Base-by-base conservation (phyloP, 1,284 basidiomycete genomes). In the Trichosporon sp. region DNA sequence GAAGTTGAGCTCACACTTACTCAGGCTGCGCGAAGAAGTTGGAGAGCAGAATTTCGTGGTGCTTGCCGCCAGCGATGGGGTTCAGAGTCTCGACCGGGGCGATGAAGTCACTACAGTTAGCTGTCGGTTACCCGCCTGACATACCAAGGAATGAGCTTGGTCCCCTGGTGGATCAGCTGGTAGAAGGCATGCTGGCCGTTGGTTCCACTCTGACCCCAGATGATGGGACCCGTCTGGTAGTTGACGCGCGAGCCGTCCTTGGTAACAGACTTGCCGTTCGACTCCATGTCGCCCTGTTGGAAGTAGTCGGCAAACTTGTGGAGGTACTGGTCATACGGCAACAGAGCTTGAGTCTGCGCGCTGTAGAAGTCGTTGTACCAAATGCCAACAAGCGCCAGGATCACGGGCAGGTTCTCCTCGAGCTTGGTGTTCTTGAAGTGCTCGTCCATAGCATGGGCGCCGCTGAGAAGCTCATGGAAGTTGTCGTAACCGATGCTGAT, bases 211-310 rank as follows among this genome's bases (percentile, higher is more conserved):
- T 96, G 95, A 75, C 96, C 97, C 96, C 97, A 98, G 83, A 98
- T 93, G 85, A 99, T 98, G 4, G 96, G 96, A 56, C 96, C 97
- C 65, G 96, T 99, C 86, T 99, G 90, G 85, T 98, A 99, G 85
- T 92, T 84, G 23, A 99, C 96, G 65, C 92, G 90, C 73, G 93
- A 87, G 23, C 95, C 96, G 75, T 89, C 87, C 86, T 98, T 99
- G 77, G 95, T 98, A 74, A 98, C 88, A 71, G 89, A 92, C 87
- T 99, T 99, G 72, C 96, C 96, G 84, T 99, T 98, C 25, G 94
- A 97, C 85, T 99, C 96, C 96, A 99, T 99, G 84, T 99, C 96
- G 62, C 95, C 95, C 84, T 99, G 96, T 84, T 99, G 96, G 92
- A 99, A 99, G 87, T 99, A 99, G 85, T 98, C 96, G 68, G 96